Conservation (phyloP, 768 basidiomycete genomes). For the Lactarius indigo region DNA sequence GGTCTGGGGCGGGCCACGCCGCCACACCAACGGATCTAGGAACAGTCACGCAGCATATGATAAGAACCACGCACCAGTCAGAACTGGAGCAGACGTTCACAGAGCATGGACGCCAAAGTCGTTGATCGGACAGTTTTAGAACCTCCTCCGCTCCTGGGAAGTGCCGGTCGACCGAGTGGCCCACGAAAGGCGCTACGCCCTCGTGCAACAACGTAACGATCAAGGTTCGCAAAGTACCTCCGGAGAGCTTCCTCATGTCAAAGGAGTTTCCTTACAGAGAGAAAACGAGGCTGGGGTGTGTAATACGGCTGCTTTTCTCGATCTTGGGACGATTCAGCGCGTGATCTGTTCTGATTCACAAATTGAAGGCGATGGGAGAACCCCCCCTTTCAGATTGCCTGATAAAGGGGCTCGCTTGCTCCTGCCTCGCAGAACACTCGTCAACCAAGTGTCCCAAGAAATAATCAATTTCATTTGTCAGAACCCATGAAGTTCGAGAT, state of each 20-base stretch:
- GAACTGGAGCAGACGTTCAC: background rate
- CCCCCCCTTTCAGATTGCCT: background rate
- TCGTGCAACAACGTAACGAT: background rate
- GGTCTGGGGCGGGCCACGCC: background rate
- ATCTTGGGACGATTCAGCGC: background rate
- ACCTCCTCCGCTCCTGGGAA: background rate
- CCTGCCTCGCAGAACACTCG: background rate
- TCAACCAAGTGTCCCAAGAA: background rate
- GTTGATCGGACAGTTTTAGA: background rate
- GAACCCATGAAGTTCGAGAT: background rate
- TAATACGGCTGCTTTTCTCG: background rate
- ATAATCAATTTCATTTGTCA: background rate
- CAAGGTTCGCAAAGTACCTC: background rate
- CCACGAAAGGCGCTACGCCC: background rate
- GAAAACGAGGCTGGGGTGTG: background rate
- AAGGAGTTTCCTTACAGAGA: background rate
- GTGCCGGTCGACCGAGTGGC: background rate
- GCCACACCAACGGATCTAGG: background rate
- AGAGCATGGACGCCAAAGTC: background rate
- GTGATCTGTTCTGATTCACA: background rate
- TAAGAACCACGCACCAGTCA: background rate
- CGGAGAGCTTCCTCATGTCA: background rate
- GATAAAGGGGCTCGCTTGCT: background rate
- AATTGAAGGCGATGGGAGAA: background rate
- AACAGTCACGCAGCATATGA: background rate